Evolutionary conservation across 2,329 filamentous ascomycete species (phyloP).

Genomic region (Volutella citrinella): DNA sequence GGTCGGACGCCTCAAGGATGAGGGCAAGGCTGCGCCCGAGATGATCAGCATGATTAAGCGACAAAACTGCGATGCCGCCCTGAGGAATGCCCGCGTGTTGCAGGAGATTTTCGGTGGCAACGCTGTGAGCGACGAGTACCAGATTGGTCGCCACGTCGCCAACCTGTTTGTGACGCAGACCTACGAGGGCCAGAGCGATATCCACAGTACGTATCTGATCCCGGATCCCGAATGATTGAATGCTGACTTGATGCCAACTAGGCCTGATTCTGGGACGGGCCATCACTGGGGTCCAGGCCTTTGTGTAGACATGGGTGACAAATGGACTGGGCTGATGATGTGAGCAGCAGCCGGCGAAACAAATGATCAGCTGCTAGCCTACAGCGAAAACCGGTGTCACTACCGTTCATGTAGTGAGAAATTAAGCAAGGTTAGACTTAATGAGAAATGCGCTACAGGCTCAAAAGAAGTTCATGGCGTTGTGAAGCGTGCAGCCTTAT

Average conservation of each 20-base stretch:
- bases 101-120: constrained; percentile 98
- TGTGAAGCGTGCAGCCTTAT: no score
- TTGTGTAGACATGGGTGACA: constrained; percentile 50
- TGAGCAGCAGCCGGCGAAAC: no score
- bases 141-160: constrained; percentile 89
- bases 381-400: no score
- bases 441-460: no score
- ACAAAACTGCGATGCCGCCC: constrained; percentile 91
- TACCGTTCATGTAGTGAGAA: no score
- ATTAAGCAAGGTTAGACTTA: no score
- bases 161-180: constrained; percentile 98
- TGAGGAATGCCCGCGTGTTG: constrained; percentile 73
- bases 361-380: no score
- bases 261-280: constrained; percentile 67
- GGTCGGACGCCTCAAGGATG: constrained; percentile 89
- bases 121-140: constrained; percentile 96
- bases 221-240: constrained; percentile 1
- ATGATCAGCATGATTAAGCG: constrained; percentile 98
- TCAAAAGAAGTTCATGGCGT: no score
- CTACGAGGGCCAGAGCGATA: constrained; percentile 97
- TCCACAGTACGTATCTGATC: constrained; percentile 74
- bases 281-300: constrained; percentile 75
- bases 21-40: constrained; percentile 82
- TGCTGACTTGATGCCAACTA: constrained; percentile 38
- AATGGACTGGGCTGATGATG: background rate